These are phyloP conservation scores for Prunus yedoensis DNA, from an alignment of 331 rosid species.

Conservation along the genomic window DNA sequence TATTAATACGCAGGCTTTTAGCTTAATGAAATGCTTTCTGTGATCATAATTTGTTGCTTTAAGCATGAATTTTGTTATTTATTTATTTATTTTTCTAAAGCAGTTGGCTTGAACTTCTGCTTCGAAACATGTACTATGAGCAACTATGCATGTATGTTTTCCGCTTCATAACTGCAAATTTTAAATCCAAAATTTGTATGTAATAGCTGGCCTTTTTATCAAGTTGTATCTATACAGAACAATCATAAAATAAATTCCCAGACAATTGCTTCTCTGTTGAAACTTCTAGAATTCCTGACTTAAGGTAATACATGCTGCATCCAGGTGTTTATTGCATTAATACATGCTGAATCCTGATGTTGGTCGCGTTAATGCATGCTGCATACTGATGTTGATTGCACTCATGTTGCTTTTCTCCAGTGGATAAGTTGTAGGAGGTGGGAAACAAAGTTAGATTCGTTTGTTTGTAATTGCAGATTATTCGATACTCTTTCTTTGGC, in stretches of 20 bases:
- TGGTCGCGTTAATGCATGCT: not conserved
- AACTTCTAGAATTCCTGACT: not conserved
- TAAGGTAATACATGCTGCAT: not conserved
- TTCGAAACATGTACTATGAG: not conserved
- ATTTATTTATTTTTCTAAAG: no score
- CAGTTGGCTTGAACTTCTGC: not conserved
- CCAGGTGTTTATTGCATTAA: not conserved
- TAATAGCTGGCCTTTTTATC: not conserved
- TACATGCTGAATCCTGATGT: not conserved
- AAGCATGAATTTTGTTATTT: not conserved
- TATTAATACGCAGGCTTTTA: not conserved
- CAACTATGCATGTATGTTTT: not conserved
- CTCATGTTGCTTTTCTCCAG: not conserved
- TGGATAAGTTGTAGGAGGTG: slow-evolving; percentile 3
- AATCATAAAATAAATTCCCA: not conserved
- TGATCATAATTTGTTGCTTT: slow-evolving; percentile 2
- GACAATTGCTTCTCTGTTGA: slow-evolving; percentile 6
- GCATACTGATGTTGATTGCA: not conserved
- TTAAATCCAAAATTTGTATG: not conserved
- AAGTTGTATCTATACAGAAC: not conserved
- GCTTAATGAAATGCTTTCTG: not conserved
- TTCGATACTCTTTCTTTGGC: slow-evolving; percentile 78
- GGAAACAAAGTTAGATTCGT: not conserved
- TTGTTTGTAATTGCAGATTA: slow-evolving; percentile 50
- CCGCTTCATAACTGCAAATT: not conserved